These are phyloP conservation scores for Setaria viridis DNA, from an alignment of 202 grass and related monocot species.

Conservation along the genomic window DNA sequence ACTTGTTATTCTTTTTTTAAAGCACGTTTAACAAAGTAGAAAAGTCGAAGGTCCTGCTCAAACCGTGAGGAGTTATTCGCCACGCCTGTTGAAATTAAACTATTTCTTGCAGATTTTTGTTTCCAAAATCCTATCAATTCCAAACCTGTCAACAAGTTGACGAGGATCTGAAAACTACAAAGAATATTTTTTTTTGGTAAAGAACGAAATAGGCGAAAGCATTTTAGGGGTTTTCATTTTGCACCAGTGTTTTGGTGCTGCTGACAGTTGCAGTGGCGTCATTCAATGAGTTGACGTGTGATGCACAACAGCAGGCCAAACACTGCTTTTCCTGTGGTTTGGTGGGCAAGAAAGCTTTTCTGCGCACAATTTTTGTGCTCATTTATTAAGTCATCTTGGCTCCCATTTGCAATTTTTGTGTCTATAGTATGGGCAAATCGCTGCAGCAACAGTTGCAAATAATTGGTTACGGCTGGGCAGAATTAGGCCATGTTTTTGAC, in stretches of 20 bases:
- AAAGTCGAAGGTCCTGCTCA: neutral
- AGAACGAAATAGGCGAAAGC: neutral
- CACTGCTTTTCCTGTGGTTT: conserved; percentile 19
- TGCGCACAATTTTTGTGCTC: no score
- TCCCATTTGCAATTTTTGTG: neutral
- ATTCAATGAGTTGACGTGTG: neutral
- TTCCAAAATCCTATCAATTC: neutral
- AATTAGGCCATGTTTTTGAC: no score
- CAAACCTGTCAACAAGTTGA: neutral
- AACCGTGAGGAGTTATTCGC: neutral
- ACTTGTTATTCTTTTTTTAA: neutral
- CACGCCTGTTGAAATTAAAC: neutral
- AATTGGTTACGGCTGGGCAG: neutral
- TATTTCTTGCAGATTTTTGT: neutral
- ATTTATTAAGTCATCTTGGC: neutral
- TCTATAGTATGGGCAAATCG: neutral
- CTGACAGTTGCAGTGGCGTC: conserved; percentile 38
- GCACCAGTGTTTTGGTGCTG: neutral
- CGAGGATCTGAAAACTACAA: neutral
- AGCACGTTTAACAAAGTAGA: conserved; percentile 4
- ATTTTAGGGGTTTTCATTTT: neutral
- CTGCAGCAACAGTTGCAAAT: neutral
- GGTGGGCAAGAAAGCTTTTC: conserved; percentile 24
- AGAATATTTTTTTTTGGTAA: neutral
- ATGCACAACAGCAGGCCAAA: neutral